Base-by-base conservation (phyloP, 371 early-diverging fungal species). In the Pancytospora philotis region DNA sequence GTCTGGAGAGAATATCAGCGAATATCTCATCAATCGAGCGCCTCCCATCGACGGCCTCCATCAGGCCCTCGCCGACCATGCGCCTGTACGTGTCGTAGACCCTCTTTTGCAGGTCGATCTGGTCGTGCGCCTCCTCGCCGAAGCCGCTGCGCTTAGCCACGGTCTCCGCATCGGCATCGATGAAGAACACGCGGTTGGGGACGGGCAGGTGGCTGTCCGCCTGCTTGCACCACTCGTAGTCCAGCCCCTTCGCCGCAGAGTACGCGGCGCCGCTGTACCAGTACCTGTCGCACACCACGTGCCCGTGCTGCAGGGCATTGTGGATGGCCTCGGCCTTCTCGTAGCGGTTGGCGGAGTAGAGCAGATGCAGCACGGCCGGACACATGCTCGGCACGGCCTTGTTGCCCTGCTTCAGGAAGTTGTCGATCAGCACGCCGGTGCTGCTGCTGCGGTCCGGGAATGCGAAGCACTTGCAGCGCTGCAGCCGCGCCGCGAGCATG, bases 181-280 rank as follows among this genome's bases (percentile, higher is more conserved):
- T 69, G 72, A 89, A 96, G 37, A 95, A 76, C 6, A 90, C 87
- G 8, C 89, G 35, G 77, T 92, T 91, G 2, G 98, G 96, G 19
- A 79, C 79, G 3, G 89, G 72, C 27, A 97, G 82, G 0, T 94
- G 92, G 22, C 83, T 79, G 69, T 98, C 98, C 1, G 88, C 85
- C 1, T 82, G 72, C 76, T 84, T 86, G 78, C 95, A 92, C 95
- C 95, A 95, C 6, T 83, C 78, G 19, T 87, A 68, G 71, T 87
- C 86, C 19, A 95, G 76, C 1, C 89, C 89, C 84, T 86, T 76
- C 3, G 63, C 76, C 8, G 68, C 56, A 0, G 92, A 87, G 76
- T 89, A 95, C 0, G 90, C 91, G 0, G 90, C 89, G 10, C 99
- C 98, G 1, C 94, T 93, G 72, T 88, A 92, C 0, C 91, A 90